Evolutionary conservation across 2,329 filamentous ascomycete genomes (phyloP).

Genomic region (Fonsecaea pedrosoi): DNA sequence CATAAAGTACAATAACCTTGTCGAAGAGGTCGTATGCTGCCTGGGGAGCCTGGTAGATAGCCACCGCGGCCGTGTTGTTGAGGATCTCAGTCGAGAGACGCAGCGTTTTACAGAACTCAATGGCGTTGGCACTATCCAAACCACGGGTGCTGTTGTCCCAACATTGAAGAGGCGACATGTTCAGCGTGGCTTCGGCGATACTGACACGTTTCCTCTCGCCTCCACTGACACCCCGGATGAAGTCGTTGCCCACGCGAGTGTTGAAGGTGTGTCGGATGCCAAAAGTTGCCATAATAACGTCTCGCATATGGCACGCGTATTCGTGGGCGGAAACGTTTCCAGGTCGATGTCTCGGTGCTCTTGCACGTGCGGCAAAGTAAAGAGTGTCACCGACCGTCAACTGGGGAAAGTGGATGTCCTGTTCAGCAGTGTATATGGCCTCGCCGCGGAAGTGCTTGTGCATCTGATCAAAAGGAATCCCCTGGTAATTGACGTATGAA

Average conservation of each 20-base stretch:
- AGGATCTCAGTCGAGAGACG: slow-evolving; percentile 58
- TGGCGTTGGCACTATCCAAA: slow-evolving; percentile 62
- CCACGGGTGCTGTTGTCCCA: slow-evolving; percentile 61
- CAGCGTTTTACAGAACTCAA: slow-evolving; percentile 64
- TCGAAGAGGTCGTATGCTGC: slow-evolving; percentile 70
- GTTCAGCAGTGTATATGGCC: slow-evolving; percentile 84
- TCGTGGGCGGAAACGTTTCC: slow-evolving; percentile 51
- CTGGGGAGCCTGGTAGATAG: slow-evolving; percentile 64
- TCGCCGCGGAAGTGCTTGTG: slow-evolving; percentile 77
- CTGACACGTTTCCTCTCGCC: slow-evolving; percentile 68
- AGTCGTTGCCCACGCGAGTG: slow-evolving; percentile 62
- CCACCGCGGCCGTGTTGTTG: slow-evolving; percentile 60
- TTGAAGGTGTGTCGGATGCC: slow-evolving; percentile 55
- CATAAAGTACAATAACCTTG: slow-evolving; percentile 75
- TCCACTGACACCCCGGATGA: slow-evolving; percentile 68
- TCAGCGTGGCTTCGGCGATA: slow-evolving; percentile 61
- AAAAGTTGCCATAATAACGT: slow-evolving; percentile 59
- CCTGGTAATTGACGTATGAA: slow-evolving; percentile 81
- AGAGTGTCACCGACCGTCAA: slow-evolving; percentile 68
- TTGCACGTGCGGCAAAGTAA: slow-evolving; percentile 61
- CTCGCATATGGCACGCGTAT: slow-evolving; percentile 53
- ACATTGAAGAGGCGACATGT: slow-evolving; percentile 52
- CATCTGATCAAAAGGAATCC: slow-evolving; percentile 59
- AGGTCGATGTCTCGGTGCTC: slow-evolving; percentile 54
- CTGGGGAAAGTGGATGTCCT: slow-evolving; percentile 80